Conservation (phyloP, 208 protist genomes). For the Tritrichomonas foetus region DNA sequence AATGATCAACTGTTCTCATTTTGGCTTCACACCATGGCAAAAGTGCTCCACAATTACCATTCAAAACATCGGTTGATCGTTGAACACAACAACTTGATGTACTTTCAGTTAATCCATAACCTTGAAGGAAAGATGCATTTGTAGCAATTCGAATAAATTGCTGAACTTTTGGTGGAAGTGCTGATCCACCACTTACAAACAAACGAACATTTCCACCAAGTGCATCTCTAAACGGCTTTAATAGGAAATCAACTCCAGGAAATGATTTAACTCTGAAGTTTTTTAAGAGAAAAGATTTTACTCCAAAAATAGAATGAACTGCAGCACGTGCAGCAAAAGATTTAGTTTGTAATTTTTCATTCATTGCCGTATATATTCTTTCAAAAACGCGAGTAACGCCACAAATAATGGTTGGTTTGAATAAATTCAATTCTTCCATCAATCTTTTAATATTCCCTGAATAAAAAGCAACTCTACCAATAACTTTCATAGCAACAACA, state of each 20-base stretch:
- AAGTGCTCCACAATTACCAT: neutral
- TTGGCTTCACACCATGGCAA: neutral
- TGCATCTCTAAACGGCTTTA: neutral
- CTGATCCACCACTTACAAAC: constrained; percentile 39
- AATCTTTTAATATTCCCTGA: constrained; percentile 49
- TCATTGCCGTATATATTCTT: neutral
- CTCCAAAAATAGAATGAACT: neutral
- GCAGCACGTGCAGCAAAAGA: too few relatives aligned
- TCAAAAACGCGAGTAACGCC: constrained; percentile 41
- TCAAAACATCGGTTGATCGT: neutral
- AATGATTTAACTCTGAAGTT: neutral
- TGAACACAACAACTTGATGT: neutral
- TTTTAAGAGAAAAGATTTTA: neutral
- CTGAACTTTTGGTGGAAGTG: neutral
- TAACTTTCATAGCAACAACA: neutral
- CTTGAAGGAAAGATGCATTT: neutral
- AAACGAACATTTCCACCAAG: neutral
- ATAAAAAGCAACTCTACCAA: constrained; percentile 30
- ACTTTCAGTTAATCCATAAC: constrained; percentile 48
- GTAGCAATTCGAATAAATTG: constrained; percentile 39
- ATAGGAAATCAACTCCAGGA: neutral
- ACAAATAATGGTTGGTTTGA: constrained; percentile 21
- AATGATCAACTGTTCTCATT: neutral
- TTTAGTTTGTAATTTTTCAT: neutral
- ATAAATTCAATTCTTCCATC: constrained; percentile 58